Evolutionary conservation across 2,329 filamentous ascomycete species (phyloP), one percentile per base, ranked within the genome.

Genomic region (Hypoxylon sp.): DNA sequence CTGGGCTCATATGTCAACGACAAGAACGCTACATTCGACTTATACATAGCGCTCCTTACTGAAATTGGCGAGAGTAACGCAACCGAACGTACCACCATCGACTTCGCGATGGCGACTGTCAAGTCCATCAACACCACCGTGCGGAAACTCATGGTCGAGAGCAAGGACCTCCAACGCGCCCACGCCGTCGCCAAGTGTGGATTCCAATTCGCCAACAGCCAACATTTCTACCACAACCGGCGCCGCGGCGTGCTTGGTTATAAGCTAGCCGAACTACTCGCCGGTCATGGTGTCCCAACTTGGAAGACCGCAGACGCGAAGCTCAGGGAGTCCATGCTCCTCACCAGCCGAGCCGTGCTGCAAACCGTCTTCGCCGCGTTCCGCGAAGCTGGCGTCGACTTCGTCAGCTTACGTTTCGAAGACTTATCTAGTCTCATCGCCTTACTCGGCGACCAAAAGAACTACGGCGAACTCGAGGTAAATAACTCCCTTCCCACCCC

Each of bases 391-490:
- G 76, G 84, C 17, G 80, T 86, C 47, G 81, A 85, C 63, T 79
- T 85, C 44, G 75, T 80, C 13, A 78, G 80, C 9, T 71, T 87
- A 14, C 78, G 78, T 19, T 80, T 84, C 57, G 77, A 81, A 33
- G 83, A 85, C 39, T 75, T 87, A 0, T 80, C 80, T 17, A 81
- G 81, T 6, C 77, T 86, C 1, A 78, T 85, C 29, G 79, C 80
- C 9, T 76, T 87, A 3, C 78, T 87, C 1, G 84, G 84, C 31
- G 80, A 82, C 24, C 84, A 86, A 63, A 74, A 79, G 62, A 84
- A 85, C 72, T 84, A 80, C 65, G 74, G 76, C 19, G 83, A 84
- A 54, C 80, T 85, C 10, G 83, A 85, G 70, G 72, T 76, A 74
- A 69, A n/a, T n/a, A n/a, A n/a, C n/a, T n/a, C 17, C 19, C 39